Base-by-base conservation (phyloP, 345 rosid species). In the Heritiera littoralis region DNA sequence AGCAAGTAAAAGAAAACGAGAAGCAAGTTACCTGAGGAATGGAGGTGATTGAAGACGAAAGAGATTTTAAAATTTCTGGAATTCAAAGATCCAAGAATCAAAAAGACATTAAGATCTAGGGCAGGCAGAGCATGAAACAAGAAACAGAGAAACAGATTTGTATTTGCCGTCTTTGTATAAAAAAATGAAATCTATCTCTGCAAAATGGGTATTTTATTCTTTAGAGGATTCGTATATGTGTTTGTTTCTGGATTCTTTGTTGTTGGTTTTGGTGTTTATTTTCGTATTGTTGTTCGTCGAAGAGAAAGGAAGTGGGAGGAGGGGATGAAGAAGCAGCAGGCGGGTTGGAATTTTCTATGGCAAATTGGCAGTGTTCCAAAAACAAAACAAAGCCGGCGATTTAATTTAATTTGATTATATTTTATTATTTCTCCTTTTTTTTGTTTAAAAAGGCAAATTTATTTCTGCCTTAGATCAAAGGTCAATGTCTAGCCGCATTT, bases 71-170 rank as follows among this genome's bases (percentile, higher is more conserved):
- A 76, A 63, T 63, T 48, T 5, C 32, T 9, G 30, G 30, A 18
- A 18, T 35, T 72, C 10, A 9, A 54, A 52, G 51, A 65, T 23
- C 6, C 66, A 74, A 74, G 7, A 58, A 56, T 10, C 11, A 38
- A 74, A 11, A 38, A 38, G 23, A 38, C 46, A 45, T 30, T 66
- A 48, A 77, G 79, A 77, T 76, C 72, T 76, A 76, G 63, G 72
- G 72, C 72, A 61, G 49, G 11, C 56, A 41, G 41, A 61, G 54
- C 17, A 45, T n/a, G 18, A 43, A 75, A 18, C n/a, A 48, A 28
- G 70, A 60, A 32, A 60, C 54, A 72, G 20, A 63, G 59, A 45
- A 15, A 3, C 23, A 15, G 54, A 75, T 28, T 48, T 48, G 66
- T 51, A 73, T 71, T 51, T 38, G 30, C 12, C 35, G 17, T 54